Percentiles rank a stretch among this genome's conserved stretches.
These are phyloP conservation scores for Clarireedia sp. DNA, from an alignment of 2,329 filamentous ascomycete genomes.

Conservation along the genomic window DNA sequence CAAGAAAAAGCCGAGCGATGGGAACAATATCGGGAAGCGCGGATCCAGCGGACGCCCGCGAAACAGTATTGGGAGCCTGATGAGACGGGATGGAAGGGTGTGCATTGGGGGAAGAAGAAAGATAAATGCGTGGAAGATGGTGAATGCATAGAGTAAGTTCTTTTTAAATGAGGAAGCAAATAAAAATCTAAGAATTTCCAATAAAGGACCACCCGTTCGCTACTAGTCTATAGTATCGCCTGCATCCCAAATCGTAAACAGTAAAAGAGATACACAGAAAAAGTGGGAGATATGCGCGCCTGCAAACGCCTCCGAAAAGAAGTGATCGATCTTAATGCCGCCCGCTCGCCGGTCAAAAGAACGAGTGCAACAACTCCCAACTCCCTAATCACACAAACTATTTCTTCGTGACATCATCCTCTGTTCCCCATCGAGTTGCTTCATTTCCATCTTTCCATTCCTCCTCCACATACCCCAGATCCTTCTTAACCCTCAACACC, in stretches of 20 bases:
- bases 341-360: background rate
- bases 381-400: background rate
- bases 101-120: background rate
- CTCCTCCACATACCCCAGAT: constrained; percentile 79
- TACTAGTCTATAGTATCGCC: too few relatives aligned
- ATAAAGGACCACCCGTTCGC: too few relatives aligned
- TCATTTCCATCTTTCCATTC: constrained; percentile 81
- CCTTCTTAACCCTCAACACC: constrained; percentile 74
- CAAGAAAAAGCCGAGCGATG: background rate
- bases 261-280: too few relatives aligned
- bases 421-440: constrained; percentile 68
- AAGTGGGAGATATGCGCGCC: too few relatives aligned
- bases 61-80: background rate
- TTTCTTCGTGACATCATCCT: constrained; percentile 24
- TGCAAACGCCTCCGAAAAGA: too few relatives aligned
- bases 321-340: too few relatives aligned
- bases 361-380: background rate
- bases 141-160: background rate
- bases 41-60: background rate
- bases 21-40: background rate
- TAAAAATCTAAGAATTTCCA: too few relatives aligned
- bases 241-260: too few relatives aligned
- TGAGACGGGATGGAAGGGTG: background rate
- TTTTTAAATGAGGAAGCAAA: background rate
- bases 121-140: background rate